phyloP scores from a whole-genome alignment of 306 rosid genomes.

The Vachellia collinsii region DNA sequence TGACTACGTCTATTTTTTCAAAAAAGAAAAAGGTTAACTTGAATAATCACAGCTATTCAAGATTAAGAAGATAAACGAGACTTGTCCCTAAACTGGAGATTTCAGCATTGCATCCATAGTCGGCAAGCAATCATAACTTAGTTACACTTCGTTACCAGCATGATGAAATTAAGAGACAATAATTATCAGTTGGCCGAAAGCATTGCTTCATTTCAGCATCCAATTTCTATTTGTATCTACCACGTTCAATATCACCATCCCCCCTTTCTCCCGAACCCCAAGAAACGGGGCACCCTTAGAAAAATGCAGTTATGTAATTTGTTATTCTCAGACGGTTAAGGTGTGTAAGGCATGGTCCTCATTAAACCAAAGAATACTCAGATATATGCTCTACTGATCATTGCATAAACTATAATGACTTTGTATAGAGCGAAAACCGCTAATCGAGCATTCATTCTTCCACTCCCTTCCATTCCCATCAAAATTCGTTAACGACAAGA shows the following conservation, averaged over 20 bases:
- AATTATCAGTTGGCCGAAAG: not conserved
- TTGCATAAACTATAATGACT: not conserved
- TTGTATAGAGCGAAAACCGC: not conserved
- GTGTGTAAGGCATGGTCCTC: not conserved
- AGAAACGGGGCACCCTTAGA: not conserved
- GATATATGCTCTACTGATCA: not conserved
- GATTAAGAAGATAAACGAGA: not conserved
- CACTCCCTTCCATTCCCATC: not conserved
- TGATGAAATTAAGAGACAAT: not conserved
- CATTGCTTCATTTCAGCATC: not conserved
- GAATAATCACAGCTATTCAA: constrained; percentile 11
- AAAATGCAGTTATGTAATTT: not conserved
- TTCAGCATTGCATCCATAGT: not conserved
- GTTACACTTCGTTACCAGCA: not conserved
- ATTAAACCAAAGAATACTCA: not conserved
- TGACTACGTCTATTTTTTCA: not conserved
- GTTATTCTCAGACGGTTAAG: not conserved
- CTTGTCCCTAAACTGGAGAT: not conserved
- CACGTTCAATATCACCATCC: not conserved
- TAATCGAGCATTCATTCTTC: not conserved
- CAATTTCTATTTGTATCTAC: not conserved
- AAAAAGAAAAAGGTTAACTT: not conserved
- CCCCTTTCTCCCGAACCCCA: too few species aligned
- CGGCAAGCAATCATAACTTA: constrained; percentile 10
- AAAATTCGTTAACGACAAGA: not conserved